Evolutionary conservation across 1,284 basidiomycete genomes (phyloP).

Genomic region (Apiotrichum gamsii): DNA sequence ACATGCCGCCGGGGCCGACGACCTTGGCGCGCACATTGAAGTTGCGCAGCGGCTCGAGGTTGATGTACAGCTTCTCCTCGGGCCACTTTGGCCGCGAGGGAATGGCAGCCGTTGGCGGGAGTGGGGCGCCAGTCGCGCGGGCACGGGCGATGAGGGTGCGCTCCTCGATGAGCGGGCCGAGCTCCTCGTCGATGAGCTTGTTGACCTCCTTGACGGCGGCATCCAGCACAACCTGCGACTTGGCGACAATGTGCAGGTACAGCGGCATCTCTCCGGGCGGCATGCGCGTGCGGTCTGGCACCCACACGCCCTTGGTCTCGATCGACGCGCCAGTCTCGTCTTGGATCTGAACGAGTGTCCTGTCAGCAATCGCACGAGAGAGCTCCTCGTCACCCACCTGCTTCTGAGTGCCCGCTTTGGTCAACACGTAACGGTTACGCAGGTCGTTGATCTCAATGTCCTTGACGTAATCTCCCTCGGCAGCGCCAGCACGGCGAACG

Average conservation of each 20-base stretch:
- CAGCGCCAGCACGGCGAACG: constrained; percentile 56
- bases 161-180: constrained; percentile 81
- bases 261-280: constrained; percentile 88
- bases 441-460: constrained; percentile 98
- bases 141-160: constrained; percentile 52
- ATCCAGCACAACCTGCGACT: constrained; percentile 70
- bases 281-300: constrained; percentile 81
- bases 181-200: constrained; percentile 74
- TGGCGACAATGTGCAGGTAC: constrained; percentile 88
- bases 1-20: constrained; percentile 88
- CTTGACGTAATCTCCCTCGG: constrained; percentile 76
- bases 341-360: constrained; percentile 78
- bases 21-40: constrained; percentile 98
- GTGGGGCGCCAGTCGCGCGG: constrained; percentile 38
- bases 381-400: constrained; percentile 56
- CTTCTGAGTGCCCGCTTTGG: constrained; percentile 85
- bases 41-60: constrained; percentile 82
- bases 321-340: constrained; percentile 85
- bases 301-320: constrained; percentile 88
- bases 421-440: constrained; percentile 89
- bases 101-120: constrained; percentile 13
- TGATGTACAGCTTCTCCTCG: constrained; percentile 84
- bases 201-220: constrained; percentile 75
- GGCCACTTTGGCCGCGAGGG: constrained; percentile 74
- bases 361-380: constrained; percentile 1